Base-by-base conservation (phyloP, 306 rosid species). In the Vigna reflexopilosa region DNA sequence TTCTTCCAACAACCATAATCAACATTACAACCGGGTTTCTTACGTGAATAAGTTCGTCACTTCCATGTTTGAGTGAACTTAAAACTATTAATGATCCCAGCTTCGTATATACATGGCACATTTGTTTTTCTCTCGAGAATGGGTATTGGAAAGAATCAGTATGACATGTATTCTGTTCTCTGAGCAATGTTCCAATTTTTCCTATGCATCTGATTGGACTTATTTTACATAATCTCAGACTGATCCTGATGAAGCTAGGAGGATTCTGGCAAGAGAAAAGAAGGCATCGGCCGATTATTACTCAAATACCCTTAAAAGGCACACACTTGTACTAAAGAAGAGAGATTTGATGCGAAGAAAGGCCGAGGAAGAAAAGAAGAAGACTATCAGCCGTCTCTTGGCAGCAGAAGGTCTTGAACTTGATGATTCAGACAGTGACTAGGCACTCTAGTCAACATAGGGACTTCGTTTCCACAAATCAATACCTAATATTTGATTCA, bases 401-500 rank as follows among this genome's bases (percentile, higher is more conserved):
- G 98, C 97, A 8, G 91, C 88, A 24, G 98, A 94, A 81, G 98
- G 98, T 61, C 97, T 94, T 55, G 98, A 94, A 86, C 97, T 94
- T 28, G 98, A 62, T 62, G 68, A 90, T 56, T 48, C 98, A 34
- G 95, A 92, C 22, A 91, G 86, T 16, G 97, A 90, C 47, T 90
- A 87, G 17, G 73, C 79, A 32, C 81, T 58, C 50, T 85, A 87
- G 82, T 59, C 66, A 80, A 51, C 63, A 75, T 54, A 45, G 73
- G 45, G 66, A 67, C 62, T 78, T 38, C 57, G 55, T 68, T 74
- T 80, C 68, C 22, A 20, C 62, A 62, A 76, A 73, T 71, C 54
- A 34, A 42, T 63, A 65, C 64, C 65, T 65, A 47, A 84, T 73
- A 76, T 77, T 58, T 70, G 59, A 68, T 71, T 78, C 74, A 54